Evolutionary conservation across 495 filamentous ascomycete genomes (phyloP), one percentile per base, ranked within the genome.

Genomic region (Penicillium chermesinum): DNA sequence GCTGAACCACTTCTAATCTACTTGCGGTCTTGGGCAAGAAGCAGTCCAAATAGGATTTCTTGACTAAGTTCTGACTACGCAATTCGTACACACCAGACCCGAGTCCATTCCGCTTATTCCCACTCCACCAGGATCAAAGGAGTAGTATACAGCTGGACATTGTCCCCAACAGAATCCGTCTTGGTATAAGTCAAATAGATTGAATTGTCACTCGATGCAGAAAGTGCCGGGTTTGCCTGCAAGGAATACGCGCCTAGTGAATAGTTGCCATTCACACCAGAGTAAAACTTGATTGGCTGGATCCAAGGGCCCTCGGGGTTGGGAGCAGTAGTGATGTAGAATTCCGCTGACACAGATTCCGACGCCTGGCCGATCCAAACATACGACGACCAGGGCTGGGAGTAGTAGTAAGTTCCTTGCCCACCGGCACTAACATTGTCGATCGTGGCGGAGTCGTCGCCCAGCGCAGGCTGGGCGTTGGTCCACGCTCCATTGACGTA

Each of bases 391-490:
- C 55, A 62, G 22, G 43, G 33, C 1, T 32, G 25, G 15, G 50
- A 60, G 27, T 61, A 65, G 52, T 66, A 68, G 41, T 50, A 66
- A 10, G 53, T 66, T 21, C 63, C 65, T 41, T 66, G 65, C 8
- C 61, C 61, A 33, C 55, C 59, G 1, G 63, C 55, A 17, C 55
- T 48, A 17, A 43, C 58, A 46, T 64, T 63, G 14, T 46, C 30
- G 19, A 66, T 57, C 7, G 37, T 46, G 7, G 56, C 43, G 10
- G 32, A 41, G 10, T 17, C 36, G 33, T 64, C 53, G 14, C 49
- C 37, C 9, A 62, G 33, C 10, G 15, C 22, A 1, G 63, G 60
- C 38, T 35, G 40, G 10, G 18, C 48, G 14, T 17, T 50, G n/a
- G 54, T 59, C 62, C 60, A 65, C 7, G 35, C 47, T n/a, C 50